phyloP scores from a whole-genome alignment of 805 yeast genomes.

The Cyberlindnera americana region DNA sequence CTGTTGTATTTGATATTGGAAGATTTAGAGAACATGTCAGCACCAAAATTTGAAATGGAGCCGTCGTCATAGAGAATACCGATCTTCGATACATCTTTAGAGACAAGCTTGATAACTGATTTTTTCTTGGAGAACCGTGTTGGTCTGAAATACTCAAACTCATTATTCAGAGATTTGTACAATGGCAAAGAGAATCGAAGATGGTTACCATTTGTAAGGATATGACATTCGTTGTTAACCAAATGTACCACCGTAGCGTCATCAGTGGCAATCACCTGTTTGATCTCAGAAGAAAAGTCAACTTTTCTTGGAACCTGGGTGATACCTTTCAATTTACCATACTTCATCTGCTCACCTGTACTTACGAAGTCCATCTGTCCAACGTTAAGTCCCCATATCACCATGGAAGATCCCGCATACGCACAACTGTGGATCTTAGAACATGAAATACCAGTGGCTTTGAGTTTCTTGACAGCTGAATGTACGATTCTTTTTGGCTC shows the following conservation, averaged over 20 bases:
- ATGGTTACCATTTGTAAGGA: constrained; percentile 55
- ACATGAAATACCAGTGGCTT: constrained; percentile 36
- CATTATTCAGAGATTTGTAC: constrained; percentile 31
- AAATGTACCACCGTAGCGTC: constrained; percentile 64
- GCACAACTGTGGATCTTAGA: constrained; percentile 71
- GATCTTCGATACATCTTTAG: constrained; percentile 41
- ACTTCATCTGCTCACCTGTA: constrained; percentile 29
- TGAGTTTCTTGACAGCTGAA: constrained; percentile 26
- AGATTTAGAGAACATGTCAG: constrained; percentile 22
- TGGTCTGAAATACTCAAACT: constrained; percentile 54
- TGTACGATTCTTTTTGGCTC: constrained; percentile 27
- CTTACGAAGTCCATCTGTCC: constrained; percentile 73
- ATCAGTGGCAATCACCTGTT: constrained; percentile 61
- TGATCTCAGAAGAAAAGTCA: constrained; percentile 39
- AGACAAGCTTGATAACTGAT: constrained; percentile 31
- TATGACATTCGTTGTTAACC: constrained; percentile 55
- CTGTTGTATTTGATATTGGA: constrained; percentile 42
- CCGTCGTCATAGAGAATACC: constrained; percentile 59
- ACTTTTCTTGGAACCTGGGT: constrained; percentile 39
- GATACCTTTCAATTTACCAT: constrained; percentile 34
- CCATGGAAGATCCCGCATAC: constrained; percentile 43
- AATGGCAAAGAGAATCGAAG: constrained; percentile 43
- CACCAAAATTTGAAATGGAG: constrained; percentile 34
- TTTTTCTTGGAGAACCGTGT: constrained; percentile 41
- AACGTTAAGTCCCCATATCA: constrained; percentile 73